Percentiles rank a stretch among this genome's conserved stretches.
Evolutionary conservation across 345 rosid species (phyloP).

Genomic region (Corchorus olitorius): DNA sequence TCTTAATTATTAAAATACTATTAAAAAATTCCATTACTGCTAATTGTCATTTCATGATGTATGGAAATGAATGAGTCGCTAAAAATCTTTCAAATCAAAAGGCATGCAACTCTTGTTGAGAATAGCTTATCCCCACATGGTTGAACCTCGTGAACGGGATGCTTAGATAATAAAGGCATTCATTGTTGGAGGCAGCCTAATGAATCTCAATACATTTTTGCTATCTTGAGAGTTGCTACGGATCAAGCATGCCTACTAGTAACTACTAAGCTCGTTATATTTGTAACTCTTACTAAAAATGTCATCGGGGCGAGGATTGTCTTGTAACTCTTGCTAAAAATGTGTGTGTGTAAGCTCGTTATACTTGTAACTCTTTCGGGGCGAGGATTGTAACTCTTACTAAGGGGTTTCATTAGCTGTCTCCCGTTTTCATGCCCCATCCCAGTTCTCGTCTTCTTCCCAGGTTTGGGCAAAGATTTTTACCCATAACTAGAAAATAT

Average conservation of each 20-base stretch:
- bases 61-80: neutral
- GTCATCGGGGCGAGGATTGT: too few relatives aligned
- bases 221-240: constrained; percentile 28
- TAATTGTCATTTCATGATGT: neutral
- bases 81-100: neutral
- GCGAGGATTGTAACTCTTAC: too few relatives aligned
- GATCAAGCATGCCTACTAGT: constrained; percentile 25
- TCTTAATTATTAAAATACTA: neutral
- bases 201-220: constrained; percentile 23
- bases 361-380: too few relatives aligned
- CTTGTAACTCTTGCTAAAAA: too few relatives aligned
- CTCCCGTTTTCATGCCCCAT: too few relatives aligned
- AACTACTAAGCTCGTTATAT: neutral
- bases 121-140: constrained; percentile 30
- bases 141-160: constrained; percentile 32
- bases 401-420: too few relatives aligned
- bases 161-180: constrained; percentile 30
- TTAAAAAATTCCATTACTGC: neutral
- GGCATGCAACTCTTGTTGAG: constrained; percentile 6
- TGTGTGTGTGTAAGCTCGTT: too few relatives aligned
- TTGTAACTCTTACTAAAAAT: too few relatives aligned
- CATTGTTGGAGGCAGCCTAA: constrained; percentile 20
- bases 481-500: too few relatives aligned
- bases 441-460: too few relatives aligned
- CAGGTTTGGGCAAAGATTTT: too few relatives aligned